Evolutionary conservation across 345 rosid species (phyloP), one percentile per base, ranked within the genome.

Genomic region (Orychophragmus violaceus): DNA sequence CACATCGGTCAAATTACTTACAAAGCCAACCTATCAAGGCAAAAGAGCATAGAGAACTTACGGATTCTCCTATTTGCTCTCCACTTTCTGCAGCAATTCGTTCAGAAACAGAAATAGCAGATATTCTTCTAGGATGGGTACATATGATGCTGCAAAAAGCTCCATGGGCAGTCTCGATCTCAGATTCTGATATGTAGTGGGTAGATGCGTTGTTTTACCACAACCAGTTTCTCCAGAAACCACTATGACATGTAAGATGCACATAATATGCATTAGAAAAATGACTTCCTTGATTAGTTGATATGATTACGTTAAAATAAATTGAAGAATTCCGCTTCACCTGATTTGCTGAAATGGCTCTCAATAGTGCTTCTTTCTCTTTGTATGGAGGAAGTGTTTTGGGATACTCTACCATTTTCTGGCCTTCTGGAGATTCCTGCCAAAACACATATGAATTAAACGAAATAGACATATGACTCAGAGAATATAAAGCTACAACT

Each of bases 191-290:
- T 71, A 90, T 85, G 81, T 90, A 93, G 68, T 93, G 98, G 21
- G 98, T 74, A 93, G 88, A 74, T 93, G 98, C 16, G 98, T 93
- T 13, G 98, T 93, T 83, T 93, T 93, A 76, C 98, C 98, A 74
- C 98, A 93, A 58, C 98, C 98, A 74, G 98, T 93, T 80, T 93
- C 97, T 69, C 98, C 98, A 9, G 98, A 93, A 81, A 93, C 89
- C 53, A 93, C 97, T 63, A 90, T 78, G 21, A 93, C 96, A 97
- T 93, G 82, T 33, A 75, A 70, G 16, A 66, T 25, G 35, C 48
- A 12, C 45, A 67, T 27, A 22, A 25, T 7, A 36, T 8, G 11
- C 21, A 54, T 66, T 28, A 74, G 9, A 52, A 46, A 12, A 39
- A 60, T 27, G 1, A 2, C 32, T 49, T 23, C 29, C 36, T 35